A percentile compares a stretch with the other conserved stretches of the same genome.
These are phyloP conservation scores for Candida hispaniensis DNA, from an alignment of 805 yeast genomes.

Conservation along the genomic window DNA sequence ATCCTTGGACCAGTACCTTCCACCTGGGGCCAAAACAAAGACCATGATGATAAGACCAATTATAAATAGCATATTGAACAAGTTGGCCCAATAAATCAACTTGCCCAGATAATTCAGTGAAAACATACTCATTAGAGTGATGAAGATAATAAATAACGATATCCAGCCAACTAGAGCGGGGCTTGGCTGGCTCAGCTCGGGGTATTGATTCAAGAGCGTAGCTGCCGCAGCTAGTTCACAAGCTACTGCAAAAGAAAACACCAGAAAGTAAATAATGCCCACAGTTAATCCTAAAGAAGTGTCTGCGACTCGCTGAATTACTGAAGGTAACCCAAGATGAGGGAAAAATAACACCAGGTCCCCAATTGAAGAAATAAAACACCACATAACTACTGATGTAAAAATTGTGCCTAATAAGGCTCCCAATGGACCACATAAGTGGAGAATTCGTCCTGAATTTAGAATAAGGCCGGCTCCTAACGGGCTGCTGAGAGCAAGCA, in stretches of 20 bases:
- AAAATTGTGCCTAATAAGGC: slow-evolving; percentile 55
- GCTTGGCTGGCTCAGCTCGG: slow-evolving; percentile 41
- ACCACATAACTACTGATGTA: slow-evolving; percentile 54
- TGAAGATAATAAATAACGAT: slow-evolving; percentile 41
- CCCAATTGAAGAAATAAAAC: slow-evolving; percentile 64
- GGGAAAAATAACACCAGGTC: slow-evolving; percentile 76
- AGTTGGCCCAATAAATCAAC: slow-evolving; percentile 52
- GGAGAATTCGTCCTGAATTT: slow-evolving; percentile 60
- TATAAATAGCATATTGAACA: slow-evolving; percentile 45
- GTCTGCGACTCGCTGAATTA: slow-evolving; percentile 58
- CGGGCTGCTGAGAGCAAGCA: slow-evolving; percentile 71
- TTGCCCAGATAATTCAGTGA: slow-evolving; percentile 70
- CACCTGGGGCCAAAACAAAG: slow-evolving; percentile 56
- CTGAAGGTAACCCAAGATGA: slow-evolving; percentile 63
- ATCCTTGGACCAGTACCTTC: slow-evolving; percentile 34
- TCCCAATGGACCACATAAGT: slow-evolving; percentile 70
- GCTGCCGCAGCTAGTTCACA: slow-evolving; percentile 75
- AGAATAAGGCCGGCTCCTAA: slow-evolving; percentile 66
- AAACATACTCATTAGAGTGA: slow-evolving; percentile 44
- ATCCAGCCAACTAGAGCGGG: slow-evolving; percentile 57
- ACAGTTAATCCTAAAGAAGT: slow-evolving; percentile 51
- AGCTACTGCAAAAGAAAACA: slow-evolving; percentile 63
- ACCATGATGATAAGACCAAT: slow-evolving; percentile 43
- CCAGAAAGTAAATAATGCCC: slow-evolving; percentile 65
- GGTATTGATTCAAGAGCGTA: slow-evolving; percentile 61